phyloP scores from a whole-genome alignment of 305 asterid genomes.

The Fraxinus sp. region DNA sequence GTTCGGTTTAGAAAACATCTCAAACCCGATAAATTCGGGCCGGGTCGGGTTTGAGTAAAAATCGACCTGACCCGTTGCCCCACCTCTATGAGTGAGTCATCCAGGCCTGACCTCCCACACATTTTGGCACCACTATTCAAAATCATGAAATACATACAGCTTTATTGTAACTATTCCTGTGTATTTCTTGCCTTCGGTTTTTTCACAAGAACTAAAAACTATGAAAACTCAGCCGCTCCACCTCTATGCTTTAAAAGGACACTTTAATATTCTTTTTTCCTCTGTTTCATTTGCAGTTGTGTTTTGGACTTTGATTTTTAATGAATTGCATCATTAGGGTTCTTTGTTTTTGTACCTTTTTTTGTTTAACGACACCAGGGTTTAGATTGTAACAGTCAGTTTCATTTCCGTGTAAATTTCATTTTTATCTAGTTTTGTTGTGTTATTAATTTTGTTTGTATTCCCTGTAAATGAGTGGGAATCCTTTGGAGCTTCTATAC shows the following conservation, averaged over 20 bases:
- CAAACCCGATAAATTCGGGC: no score
- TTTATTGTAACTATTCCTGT: not conserved
- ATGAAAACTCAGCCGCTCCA: not conserved
- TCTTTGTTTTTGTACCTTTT: not conserved
- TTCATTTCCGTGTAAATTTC: not conserved
- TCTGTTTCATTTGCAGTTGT: not conserved
- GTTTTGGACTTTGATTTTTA: not conserved
- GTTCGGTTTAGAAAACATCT: no score
- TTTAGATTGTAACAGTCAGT: not conserved
- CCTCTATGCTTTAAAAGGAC: not conserved
- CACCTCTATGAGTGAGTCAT: not conserved
- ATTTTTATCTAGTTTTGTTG: not conserved
- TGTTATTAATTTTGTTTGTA: not conserved
- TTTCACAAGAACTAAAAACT: not conserved
- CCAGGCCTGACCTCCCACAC: not conserved
- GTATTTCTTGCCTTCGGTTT: not conserved
- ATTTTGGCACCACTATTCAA: not conserved
- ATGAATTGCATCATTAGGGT: not conserved
- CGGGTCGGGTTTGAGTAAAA: no score
- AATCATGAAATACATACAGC: not conserved
- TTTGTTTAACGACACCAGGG: not conserved
- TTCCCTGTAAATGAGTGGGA: not conserved
- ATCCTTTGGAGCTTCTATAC: not conserved
- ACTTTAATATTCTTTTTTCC: not conserved
- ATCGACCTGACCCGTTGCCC: no score